Conservation (phyloP, 2,329 filamentous ascomycete genomes). For the Pseudopyricularia cyperi region DNA sequence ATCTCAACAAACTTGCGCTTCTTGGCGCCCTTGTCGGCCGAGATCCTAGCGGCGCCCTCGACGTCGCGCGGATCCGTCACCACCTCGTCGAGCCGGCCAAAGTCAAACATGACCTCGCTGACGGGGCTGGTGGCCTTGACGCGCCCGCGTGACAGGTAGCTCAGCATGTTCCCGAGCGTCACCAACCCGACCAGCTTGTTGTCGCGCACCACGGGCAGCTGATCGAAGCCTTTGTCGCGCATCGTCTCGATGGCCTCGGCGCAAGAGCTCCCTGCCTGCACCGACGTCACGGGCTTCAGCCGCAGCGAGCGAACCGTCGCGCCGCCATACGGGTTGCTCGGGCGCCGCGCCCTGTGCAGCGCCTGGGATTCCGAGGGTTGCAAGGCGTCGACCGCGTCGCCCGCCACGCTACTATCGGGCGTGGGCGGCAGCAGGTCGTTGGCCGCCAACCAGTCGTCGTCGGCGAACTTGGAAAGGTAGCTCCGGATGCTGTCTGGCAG, state of each 20-base stretch:
- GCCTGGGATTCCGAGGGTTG: constrained; percentile 23
- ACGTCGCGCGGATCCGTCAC: constrained; percentile 74
- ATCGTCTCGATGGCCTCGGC: constrained; percentile 91
- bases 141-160: constrained; percentile 74
- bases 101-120: constrained; percentile 92
- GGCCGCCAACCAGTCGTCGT: constrained; percentile 96
- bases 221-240: constrained; percentile 96
- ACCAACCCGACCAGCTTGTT: constrained; percentile 77
- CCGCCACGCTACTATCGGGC: neutral
- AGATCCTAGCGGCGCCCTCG: constrained; percentile 11
- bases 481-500: constrained; percentile 93
- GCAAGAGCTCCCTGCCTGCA: constrained; percentile 58
- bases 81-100: constrained; percentile 73
- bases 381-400: constrained; percentile 9
- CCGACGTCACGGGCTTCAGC: constrained; percentile 85
- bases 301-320: constrained; percentile 74
- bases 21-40: constrained; percentile 19
- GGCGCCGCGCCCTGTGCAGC: constrained; percentile 20
- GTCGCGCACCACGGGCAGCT: constrained; percentile 67
- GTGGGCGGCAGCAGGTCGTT: constrained; percentile 70
- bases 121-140: constrained; percentile 64
- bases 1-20: constrained; percentile 83
- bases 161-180: constrained; percentile 87
- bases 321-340: constrained; percentile 57
- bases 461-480: constrained; percentile 96